These are phyloP conservation scores for Penicillium sp. DNA, from an alignment of 2,329 filamentous ascomycete genomes.

Conservation along the genomic window DNA sequence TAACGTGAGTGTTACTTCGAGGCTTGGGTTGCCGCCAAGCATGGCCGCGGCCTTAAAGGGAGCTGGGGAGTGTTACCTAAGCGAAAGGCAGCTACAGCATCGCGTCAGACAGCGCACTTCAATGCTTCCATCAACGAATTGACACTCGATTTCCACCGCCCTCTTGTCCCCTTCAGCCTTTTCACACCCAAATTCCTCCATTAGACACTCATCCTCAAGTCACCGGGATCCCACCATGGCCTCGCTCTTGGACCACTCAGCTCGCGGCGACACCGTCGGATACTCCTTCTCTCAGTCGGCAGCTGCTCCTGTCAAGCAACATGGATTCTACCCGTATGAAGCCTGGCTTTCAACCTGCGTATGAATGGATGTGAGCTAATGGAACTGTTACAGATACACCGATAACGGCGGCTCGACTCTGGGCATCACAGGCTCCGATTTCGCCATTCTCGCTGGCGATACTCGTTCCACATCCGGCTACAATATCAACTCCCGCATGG, in stretches of 20 bases:
- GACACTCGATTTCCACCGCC: constrained; percentile 8
- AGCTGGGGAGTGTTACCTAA: constrained; percentile 37
- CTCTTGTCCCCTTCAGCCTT: constrained; percentile 6
- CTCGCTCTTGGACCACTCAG: constrained; percentile 55
- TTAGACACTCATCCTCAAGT: not conserved
- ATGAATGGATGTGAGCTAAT: constrained; percentile 15
- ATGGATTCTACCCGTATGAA: constrained; percentile 89
- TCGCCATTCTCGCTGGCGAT: constrained; percentile 95
- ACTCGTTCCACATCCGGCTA: constrained; percentile 95
- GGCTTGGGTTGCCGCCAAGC: not conserved
- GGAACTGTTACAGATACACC: constrained; percentile 66
- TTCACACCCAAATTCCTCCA: not conserved
- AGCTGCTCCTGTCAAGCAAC: constrained; percentile 59
- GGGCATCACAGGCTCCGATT: constrained; percentile 90
- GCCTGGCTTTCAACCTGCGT: no score
- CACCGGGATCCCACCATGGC: constrained; percentile 50
- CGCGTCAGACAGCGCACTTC: constrained; percentile 37
- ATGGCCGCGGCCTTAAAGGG: not conserved
- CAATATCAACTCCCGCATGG: constrained; percentile 97
- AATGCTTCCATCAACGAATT: constrained; percentile 17
- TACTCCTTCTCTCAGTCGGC: constrained; percentile 63
- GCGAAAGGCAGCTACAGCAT: constrained; percentile 43
- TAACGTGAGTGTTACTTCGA: not conserved
- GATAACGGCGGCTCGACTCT: constrained; percentile 98
- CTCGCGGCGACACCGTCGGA: constrained; percentile 58